phyloP scores from a whole-genome alignment of 75 land plant genomes.

The Pinus taeda region DNA sequence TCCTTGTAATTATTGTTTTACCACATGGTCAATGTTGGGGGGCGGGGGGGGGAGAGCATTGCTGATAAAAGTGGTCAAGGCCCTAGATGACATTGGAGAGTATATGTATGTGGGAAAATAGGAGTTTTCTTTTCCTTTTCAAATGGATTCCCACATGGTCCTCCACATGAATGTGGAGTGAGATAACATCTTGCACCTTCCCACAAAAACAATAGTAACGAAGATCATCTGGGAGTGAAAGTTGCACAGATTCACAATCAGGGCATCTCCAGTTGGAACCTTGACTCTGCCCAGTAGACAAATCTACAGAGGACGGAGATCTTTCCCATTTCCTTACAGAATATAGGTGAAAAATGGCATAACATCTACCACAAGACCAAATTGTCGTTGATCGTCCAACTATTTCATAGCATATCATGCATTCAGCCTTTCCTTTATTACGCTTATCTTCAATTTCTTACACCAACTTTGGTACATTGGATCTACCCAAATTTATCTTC shows the following conservation, averaged over 20 bases:
- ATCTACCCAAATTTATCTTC: neutral
- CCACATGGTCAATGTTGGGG: slow-evolving; percentile 84
- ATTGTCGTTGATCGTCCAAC: slow-evolving; percentile 69
- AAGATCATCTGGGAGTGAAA: slow-evolving; percentile 49
- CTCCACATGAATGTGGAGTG: slow-evolving; percentile 98
- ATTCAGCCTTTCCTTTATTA: slow-evolving; percentile 67
- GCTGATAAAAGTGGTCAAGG: slow-evolving; percentile 98
- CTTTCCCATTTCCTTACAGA: slow-evolving; percentile 94
- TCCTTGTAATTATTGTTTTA: slow-evolving; percentile 43
- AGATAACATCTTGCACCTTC: slow-evolving; percentile 63
- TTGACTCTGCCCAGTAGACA: slow-evolving; percentile 35
- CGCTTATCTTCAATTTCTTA: slow-evolving; percentile 95
- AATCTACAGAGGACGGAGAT: slow-evolving; percentile 76
- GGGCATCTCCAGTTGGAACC: slow-evolving; percentile 92
- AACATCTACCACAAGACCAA: slow-evolving; percentile 95
- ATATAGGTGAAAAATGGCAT: slow-evolving; percentile 78
- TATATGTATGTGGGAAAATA: slow-evolving; percentile 81
- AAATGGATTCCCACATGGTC: slow-evolving; percentile 82
- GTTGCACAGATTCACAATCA: slow-evolving; percentile 89
- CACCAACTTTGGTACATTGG: slow-evolving; percentile 71
- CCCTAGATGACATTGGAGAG: slow-evolving; percentile 97
- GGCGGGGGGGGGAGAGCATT: slow-evolving; percentile 72
- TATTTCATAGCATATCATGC: slow-evolving; percentile 98
- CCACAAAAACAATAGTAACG: slow-evolving; percentile 89
- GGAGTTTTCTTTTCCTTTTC: slow-evolving; percentile 34